Percentiles rank a stretch among this genome's conserved stretches.
Evolutionary conservation across 345 rosid species (phyloP).

Genomic region (Hibiscus trionum): DNA sequence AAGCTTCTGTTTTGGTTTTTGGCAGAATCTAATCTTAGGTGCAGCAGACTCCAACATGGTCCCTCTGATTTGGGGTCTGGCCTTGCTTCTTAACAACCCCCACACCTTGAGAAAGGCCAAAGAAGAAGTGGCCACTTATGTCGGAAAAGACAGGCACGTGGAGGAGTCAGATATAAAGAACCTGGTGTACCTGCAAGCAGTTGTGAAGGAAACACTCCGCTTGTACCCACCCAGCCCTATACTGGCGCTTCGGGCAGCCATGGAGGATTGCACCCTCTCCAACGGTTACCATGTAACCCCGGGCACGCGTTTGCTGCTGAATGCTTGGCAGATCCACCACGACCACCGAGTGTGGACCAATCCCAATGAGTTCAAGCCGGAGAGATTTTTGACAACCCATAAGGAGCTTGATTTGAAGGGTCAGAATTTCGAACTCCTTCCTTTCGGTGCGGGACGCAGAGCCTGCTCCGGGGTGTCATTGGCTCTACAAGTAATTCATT

Average conservation of each 20-base stretch:
- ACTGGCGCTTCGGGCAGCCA: not conserved
- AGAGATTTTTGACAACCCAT: not conserved
- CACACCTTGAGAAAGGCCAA: conserved; percentile 1
- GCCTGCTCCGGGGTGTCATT: conserved; percentile 29
- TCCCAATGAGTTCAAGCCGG: not conserved
- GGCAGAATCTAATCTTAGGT: conserved; percentile 9
- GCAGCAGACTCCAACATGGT: conserved; percentile 18
- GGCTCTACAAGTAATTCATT: conserved; percentile 2
- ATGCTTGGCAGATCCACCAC: not conserved
- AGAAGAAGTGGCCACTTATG: conserved; percentile 16
- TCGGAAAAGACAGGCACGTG: conserved; percentile 22
- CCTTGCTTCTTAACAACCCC: conserved; percentile 15
- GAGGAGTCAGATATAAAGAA: conserved; percentile 20
- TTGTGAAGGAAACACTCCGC: conserved; percentile 33
- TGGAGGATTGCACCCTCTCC: not conserved
- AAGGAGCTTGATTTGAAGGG: conserved; percentile 9
- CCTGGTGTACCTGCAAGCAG: conserved; percentile 22
- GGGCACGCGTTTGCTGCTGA: not conserved
- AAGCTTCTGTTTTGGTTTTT: not conserved
- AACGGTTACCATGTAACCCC: not conserved
- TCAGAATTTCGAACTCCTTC: not conserved
- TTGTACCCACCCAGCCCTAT: conserved; percentile 24
- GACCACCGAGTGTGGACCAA: not conserved
- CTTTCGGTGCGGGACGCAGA: conserved; percentile 35
- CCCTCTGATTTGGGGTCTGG: conserved; percentile 15